Base-by-base conservation (phyloP, 768 basidiomycete genomes). In the Antrodiella citrinella region DNA sequence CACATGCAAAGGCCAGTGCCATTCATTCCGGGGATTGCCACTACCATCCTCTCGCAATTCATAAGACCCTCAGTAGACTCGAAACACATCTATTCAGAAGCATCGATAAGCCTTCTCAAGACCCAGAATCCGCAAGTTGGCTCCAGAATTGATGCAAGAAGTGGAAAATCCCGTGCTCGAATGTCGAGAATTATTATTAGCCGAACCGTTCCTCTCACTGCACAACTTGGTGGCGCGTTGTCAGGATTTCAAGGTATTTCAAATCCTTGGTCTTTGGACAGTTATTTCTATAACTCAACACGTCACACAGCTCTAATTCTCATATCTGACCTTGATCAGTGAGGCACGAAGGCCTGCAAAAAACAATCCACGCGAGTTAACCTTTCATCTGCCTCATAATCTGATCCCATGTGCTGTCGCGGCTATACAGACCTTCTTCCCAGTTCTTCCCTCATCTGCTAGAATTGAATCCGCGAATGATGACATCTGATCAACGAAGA, bases 321-420 rank as follows among this genome's bases (percentile, higher is more conserved):
- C 41, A 19, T 43, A 43, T 43, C 41, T 43, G 9, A 18, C 7
- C 21, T 18, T 19, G n/a, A 43, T 43, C 41, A 43, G 41, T 43
- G n/a, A 19, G 7, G n/a, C 7, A 22, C 18, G n/a, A 18, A 5
- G 26, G 39, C 18, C 42, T 25, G 19, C 15, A n/a, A 19, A n/a
- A 43, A 40, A 24, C 35, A 41, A 13, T 44, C 57, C 59, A 60
- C 59, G 57, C 57, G 59, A 58, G 45, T 57, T 60, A 58, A 52
- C 48, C 59, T 60, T 52, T 26, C 44, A 23, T 40, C 30, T 38
- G 44, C 13, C 15, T 55, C 51, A 44, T 53, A 58, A 60, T 60
- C 59, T 52, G 55, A 60, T 35, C 30, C 7, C 15, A 35, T 7
- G 30, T 35, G 30, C 30, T 35, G 7, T 15, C 15, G 30, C 30